These are phyloP conservation scores for Malania oleifera DNA, from an alignment of 164 flowering plant species.

Conservation along the genomic window DNA sequence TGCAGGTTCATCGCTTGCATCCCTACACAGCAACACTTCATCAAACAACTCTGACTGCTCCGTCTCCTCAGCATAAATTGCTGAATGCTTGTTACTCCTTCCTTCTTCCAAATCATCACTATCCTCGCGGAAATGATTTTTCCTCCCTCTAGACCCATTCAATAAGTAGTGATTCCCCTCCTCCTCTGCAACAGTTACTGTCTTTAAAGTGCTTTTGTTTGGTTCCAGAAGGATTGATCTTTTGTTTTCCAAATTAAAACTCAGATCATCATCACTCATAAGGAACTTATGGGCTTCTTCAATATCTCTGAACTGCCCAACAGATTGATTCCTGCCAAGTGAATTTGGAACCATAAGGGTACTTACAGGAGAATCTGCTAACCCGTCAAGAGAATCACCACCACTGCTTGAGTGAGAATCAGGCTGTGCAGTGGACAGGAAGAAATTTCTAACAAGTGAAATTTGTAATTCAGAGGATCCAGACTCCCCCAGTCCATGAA, in stretches of 20 bases:
- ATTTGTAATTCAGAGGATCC: neutral
- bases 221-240: neutral
- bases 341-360: conserved; percentile 1
- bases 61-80: conserved; percentile 18
- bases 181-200: neutral
- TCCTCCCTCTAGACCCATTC: conserved; percentile 12
- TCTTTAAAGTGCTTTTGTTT: neutral
- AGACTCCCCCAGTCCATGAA: neutral
- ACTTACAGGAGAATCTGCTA: conserved; percentile 1
- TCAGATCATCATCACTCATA: neutral
- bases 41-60: conserved; percentile 26
- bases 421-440: neutral
- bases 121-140: conserved; percentile 12
- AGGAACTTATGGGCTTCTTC: neutral
- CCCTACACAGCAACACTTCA: conserved; percentile 23
- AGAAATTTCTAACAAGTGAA: neutral
- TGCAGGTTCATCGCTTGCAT: conserved; percentile 18
- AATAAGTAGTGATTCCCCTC: neutral
- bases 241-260: neutral
- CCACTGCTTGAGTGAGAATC: neutral
- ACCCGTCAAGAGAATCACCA: neutral
- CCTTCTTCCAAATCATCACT: conserved; percentile 11
- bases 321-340: neutral
- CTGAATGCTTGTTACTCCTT: conserved; percentile 22
- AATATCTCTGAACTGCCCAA: neutral